Conservation (phyloP, 805 yeast species). For the Hanseniaspora valbyensis region DNA sequence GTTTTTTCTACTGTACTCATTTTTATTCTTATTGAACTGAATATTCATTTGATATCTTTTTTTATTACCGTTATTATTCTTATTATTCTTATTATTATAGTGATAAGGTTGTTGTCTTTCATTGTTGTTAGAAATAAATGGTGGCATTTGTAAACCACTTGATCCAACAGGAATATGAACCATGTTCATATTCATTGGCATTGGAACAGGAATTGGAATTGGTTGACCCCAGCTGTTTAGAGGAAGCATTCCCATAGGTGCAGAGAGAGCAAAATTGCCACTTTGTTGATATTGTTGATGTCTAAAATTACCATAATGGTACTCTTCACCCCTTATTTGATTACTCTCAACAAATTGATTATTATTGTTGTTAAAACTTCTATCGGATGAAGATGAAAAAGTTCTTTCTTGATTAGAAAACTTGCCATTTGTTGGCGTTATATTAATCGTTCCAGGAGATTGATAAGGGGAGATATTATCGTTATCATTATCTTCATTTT, state of each 20-base stretch:
- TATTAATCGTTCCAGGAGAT: not conserved
- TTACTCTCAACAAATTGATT: not conserved
- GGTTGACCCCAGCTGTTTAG: not conserved
- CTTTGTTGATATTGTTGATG: not conserved
- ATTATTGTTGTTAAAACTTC: not conserved
- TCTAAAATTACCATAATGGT: not conserved
- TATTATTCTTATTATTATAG: no score
- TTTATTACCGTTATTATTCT: not conserved
- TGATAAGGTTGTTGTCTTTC: not conserved
- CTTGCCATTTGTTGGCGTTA: not conserved
- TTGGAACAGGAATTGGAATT: not conserved
- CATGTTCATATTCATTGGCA: not conserved
- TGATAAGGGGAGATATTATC: not conserved
- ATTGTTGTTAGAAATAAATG: not conserved
- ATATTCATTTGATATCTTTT: not conserved
- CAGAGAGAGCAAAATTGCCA: no score
- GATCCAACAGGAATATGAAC: not conserved
- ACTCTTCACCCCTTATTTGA: not conserved
- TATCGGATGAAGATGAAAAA: not conserved
- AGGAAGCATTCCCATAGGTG: not conserved
- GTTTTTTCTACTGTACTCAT: not conserved
- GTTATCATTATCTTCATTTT: no score
- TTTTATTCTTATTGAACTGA: not conserved
- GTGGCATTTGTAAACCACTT: not conserved
- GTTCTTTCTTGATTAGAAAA: no score